Evolutionary conservation across 805 yeast genomes (phyloP).

Genomic region (Grigorovia transvaalensis): DNA sequence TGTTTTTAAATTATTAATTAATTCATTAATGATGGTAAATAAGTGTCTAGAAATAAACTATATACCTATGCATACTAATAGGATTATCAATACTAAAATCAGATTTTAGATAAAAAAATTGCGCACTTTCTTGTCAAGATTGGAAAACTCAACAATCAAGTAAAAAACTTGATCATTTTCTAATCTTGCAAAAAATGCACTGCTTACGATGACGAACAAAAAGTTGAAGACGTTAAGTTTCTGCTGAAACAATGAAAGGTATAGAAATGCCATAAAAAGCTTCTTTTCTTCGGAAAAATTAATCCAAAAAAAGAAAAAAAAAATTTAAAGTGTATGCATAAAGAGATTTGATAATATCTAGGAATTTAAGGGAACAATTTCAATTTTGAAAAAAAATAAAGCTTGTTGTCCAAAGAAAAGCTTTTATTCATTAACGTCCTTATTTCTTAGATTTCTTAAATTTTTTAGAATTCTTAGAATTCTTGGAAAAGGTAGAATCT

Average conservation of each 20-base stretch:
- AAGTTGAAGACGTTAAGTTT: background rate
- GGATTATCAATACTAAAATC: background rate
- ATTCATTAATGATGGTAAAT: background rate
- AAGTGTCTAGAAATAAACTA: background rate
- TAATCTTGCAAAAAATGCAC: background rate
- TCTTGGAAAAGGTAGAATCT: conserved; percentile 9
- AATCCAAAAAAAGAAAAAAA: background rate
- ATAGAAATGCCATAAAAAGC: background rate
- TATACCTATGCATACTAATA: too few species aligned
- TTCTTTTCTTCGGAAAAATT: background rate
- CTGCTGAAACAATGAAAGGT: background rate
- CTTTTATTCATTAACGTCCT: background rate
- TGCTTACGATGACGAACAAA: background rate
- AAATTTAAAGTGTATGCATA: background rate
- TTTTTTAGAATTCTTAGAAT: conserved; percentile 9
- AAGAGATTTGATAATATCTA: background rate
- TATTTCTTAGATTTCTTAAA: conserved; percentile 6
- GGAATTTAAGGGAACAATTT: background rate
- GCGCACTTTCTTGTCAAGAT: background rate
- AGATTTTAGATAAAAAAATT: background rate
- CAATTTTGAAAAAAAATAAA: background rate
- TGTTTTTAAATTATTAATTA: too few species aligned
- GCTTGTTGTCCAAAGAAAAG: too few species aligned
- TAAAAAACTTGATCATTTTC: background rate
- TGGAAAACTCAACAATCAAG: background rate